Evolutionary conservation across 352 stramenopile genomes (phyloP).

Genomic region (Thraustochytrium striatum): DNA sequence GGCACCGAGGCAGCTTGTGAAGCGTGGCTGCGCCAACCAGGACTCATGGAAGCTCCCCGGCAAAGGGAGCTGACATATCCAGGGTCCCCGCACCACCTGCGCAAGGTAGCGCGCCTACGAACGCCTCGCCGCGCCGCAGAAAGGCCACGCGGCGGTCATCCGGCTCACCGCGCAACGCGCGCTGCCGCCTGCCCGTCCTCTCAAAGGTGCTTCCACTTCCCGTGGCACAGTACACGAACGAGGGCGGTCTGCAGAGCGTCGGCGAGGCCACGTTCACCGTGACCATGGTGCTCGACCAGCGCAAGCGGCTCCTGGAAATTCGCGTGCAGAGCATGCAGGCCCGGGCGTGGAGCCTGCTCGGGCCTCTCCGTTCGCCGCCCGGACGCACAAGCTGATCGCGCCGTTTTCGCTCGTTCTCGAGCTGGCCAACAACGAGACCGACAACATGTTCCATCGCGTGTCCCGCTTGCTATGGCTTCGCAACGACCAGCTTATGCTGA

Average conservation of each 20-base stretch:
- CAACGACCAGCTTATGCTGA: conserved; percentile 36
- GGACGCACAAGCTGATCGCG: neutral
- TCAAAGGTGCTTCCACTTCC: neutral
- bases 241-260: neutral
- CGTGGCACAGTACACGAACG: neutral
- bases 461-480: conserved; percentile 8
- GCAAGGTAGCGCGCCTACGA: too few relatives aligned
- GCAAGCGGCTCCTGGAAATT: conserved; percentile 20
- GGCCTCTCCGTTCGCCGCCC: neutral
- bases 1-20: too few relatives aligned
- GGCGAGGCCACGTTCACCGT: neutral
- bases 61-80: too few relatives aligned
- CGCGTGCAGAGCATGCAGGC: neutral
- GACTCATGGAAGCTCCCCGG: too few relatives aligned
- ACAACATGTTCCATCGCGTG: neutral
- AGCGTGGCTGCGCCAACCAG: too few relatives aligned
- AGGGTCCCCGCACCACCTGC: too few relatives aligned
- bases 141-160: too few relatives aligned
- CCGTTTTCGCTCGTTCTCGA: neutral
- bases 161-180: too few relatives aligned
- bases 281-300: conserved; percentile 3
- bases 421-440: neutral
- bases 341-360: too few relatives aligned
- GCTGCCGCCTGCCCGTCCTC: neutral
- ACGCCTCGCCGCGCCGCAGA: too few relatives aligned